phyloP scores from a whole-genome alignment of 306 rosid genomes.

The Vicia villosa region DNA sequence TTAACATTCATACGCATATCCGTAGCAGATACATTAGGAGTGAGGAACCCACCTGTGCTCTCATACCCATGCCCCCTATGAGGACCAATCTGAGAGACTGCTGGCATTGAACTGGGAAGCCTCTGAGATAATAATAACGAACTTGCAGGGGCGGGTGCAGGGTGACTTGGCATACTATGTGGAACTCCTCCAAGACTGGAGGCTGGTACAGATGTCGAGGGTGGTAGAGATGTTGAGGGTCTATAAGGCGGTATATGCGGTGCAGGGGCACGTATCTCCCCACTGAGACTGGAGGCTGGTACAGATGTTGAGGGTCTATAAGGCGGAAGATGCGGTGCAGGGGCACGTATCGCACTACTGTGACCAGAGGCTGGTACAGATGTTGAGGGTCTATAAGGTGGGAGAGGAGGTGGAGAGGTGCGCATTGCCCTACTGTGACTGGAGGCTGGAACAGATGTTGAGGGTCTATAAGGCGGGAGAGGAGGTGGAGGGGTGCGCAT shows the following conservation, averaged over 20 bases:
- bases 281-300: neutral
- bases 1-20: constrained; percentile 36
- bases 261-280: constrained; percentile 69
- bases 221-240: constrained; percentile 48
- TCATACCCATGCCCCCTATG: constrained; percentile 31
- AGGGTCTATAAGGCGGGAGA: constrained; percentile 61
- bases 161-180: constrained; percentile 43
- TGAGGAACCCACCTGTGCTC: constrained; percentile 29
- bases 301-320: constrained; percentile 4
- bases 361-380: neutral
- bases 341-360: neutral
- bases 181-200: constrained; percentile 34
- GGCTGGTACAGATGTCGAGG: constrained; percentile 44
- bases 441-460: constrained; percentile 41
- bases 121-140: constrained; percentile 28
- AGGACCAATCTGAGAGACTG: constrained; percentile 38
- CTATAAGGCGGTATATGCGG: constrained; percentile 75
- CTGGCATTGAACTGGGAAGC: constrained; percentile 32
- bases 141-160: constrained; percentile 37
- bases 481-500: constrained; percentile 79
- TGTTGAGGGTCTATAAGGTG: neutral
- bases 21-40: constrained; percentile 42
- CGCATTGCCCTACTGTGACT: constrained; percentile 28
- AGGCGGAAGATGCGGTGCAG: neutral
- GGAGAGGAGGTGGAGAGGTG: neutral